A percentile compares a stretch with the other conserved stretches of the same genome.
Evolutionary conservation across 345 rosid genomes (phyloP).

Genomic region (Eucalyptus viminalis): DNA sequence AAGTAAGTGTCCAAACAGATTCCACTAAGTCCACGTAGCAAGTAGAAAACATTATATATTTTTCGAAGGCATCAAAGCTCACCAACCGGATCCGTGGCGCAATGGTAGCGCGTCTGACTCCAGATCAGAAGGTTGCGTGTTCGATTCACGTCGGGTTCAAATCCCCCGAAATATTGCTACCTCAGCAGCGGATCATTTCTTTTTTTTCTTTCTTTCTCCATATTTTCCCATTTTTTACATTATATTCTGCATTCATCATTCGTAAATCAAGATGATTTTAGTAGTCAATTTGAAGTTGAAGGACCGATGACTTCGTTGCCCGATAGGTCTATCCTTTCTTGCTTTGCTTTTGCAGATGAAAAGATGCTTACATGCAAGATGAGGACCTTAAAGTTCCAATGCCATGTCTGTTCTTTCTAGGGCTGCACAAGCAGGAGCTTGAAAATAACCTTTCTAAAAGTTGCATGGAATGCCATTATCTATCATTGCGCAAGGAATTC

Average conservation of each 20-base stretch:
- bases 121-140: conserved; percentile 96
- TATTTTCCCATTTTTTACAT: background rate
- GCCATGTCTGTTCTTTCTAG: background rate
- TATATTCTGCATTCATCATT: background rate
- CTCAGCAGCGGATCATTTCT: no score
- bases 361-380: background rate
- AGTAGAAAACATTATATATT: rapidly evolving
- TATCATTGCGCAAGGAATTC: background rate
- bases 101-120: conserved; percentile 99
- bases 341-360: background rate
- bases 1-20: background rate
- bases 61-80: rapidly evolving
- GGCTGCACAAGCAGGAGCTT: background rate
- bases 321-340: background rate
- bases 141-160: conserved; percentile 95
- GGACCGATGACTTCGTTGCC: background rate
- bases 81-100: conserved; percentile 64
- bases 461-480: background rate
- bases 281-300: background rate
- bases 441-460: background rate
- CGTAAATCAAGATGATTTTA: background rate
- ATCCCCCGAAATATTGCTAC: background rate
- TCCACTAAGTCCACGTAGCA: background rate
- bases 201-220: no score
- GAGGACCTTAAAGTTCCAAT: background rate